Conservation (phyloP, 2,329 filamentous ascomycete species). For the Phialemonium atrogriseum region DNA sequence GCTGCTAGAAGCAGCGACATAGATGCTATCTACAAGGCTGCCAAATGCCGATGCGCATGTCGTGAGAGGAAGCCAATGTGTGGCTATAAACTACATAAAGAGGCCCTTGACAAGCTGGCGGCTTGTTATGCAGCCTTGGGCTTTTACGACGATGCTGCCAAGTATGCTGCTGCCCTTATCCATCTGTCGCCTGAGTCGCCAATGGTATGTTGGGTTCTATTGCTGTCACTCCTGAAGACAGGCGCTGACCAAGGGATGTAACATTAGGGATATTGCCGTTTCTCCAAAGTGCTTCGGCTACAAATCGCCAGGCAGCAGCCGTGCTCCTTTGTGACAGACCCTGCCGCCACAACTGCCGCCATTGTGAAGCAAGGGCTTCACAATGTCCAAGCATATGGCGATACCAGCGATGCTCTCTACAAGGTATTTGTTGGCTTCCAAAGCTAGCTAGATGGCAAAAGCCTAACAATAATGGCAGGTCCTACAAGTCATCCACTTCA, state of each 20-base stretch:
- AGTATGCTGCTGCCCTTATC: slow-evolving; percentile 1
- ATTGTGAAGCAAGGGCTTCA: not conserved
- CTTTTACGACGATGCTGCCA: not conserved
- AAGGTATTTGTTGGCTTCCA: not conserved
- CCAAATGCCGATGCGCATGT: not conserved
- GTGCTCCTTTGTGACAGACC: not conserved
- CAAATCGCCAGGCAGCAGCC: not conserved
- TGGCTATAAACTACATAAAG: not conserved
- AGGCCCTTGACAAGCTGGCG: slow-evolving; percentile 1
- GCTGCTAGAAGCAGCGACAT: not conserved
- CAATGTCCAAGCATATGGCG: not conserved
- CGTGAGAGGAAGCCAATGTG: not conserved
- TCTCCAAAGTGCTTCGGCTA: not conserved
- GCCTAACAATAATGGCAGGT: not conserved
- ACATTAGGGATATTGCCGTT: slow-evolving; percentile 2
- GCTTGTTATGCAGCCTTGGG: not conserved
- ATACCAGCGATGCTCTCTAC: not conserved
- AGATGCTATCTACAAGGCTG: slow-evolving; percentile 1
- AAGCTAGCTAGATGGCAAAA: too few relatives aligned
- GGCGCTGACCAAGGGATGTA: not conserved
- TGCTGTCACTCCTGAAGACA: not conserved
- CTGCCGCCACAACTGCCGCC: not conserved
- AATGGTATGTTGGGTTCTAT: not conserved
- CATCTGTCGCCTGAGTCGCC: slow-evolving; percentile 1
- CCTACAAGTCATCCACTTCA: not conserved